These are phyloP conservation scores for Ceratobasidium papillatum DNA, from an alignment of 1,284 basidiomycete genomes.

Conservation along the genomic window DNA sequence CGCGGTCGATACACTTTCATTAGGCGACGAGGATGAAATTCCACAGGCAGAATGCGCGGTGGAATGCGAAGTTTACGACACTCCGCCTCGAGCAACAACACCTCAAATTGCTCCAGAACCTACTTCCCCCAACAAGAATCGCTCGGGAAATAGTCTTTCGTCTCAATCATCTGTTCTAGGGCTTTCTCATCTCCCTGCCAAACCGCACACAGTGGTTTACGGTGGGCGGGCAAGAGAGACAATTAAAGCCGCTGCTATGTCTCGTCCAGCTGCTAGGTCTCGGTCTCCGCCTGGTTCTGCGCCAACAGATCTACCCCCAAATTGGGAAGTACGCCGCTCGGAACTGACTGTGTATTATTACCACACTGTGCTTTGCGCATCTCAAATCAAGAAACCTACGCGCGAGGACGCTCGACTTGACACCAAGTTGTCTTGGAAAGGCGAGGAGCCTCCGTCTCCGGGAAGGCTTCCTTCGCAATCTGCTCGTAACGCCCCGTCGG, in stretches of 20 bases:
- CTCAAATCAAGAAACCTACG: constrained; percentile 30
- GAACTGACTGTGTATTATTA: constrained; percentile 36
- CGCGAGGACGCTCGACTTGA: constrained; percentile 36
- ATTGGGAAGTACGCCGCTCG: constrained; percentile 33
- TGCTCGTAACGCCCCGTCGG: constrained; percentile 37
- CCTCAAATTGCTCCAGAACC: not conserved
- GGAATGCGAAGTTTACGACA: not conserved
- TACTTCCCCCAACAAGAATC: constrained; percentile 3
- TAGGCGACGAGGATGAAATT: constrained; percentile 38
- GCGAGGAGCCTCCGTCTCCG: constrained; percentile 20
- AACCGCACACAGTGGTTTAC: constrained; percentile 20
- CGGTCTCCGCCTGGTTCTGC: constrained; percentile 21
- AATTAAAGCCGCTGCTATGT: constrained; percentile 33
- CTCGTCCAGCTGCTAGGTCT: constrained; percentile 22
- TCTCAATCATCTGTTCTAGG: constrained; percentile 11
- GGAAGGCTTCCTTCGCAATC: constrained; percentile 4
- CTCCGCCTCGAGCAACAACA: not conserved
- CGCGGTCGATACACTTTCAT: constrained; percentile 31
- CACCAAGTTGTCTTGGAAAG: constrained; percentile 13
- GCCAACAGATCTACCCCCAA: constrained; percentile 7
- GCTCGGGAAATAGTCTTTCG: not conserved
- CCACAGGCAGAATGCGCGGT: not conserved
- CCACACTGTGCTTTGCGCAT: constrained; percentile 20
- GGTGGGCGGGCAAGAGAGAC: constrained; percentile 33
- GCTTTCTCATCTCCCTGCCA: constrained; percentile 32